Conservation (phyloP, 2,329 filamentous ascomycete species). For the Sporothrix globosa region DNA sequence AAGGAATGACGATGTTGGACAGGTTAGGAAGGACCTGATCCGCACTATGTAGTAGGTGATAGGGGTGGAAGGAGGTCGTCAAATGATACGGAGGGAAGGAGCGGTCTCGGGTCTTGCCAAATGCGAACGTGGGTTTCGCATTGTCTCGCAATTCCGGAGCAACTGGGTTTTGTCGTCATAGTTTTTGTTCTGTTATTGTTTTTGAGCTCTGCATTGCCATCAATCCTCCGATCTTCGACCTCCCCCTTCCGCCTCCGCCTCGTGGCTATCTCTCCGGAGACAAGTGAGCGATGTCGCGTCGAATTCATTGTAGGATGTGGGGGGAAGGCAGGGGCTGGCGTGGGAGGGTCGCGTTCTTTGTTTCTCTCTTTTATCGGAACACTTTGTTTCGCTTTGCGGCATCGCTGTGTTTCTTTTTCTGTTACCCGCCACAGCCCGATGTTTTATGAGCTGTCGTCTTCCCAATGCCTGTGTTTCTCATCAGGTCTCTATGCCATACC, state of each 20-base stretch:
- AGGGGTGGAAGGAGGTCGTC: background rate
- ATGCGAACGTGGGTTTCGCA: slow-evolving; percentile 3
- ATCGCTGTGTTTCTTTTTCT: background rate
- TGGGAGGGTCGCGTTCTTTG: slow-evolving; percentile 12
- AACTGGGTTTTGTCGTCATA: background rate
- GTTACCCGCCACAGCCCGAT: background rate
- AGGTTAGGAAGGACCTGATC: slow-evolving; percentile 5
- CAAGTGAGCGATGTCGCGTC: background rate
- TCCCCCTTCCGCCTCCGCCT: background rate
- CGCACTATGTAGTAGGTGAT: background rate
- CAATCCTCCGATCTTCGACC: background rate
- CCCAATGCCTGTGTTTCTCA: background rate
- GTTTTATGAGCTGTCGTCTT: slow-evolving; percentile 22
- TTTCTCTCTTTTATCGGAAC: slow-evolving; percentile 3
- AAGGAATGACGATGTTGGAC: background rate
- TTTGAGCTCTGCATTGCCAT: background rate
- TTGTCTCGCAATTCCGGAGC: background rate
- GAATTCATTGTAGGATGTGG: background rate
- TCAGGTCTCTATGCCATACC: background rate
- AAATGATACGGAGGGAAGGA: slow-evolving; percentile 16
- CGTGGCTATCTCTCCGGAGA: slow-evolving; percentile 23
- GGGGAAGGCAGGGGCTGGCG: background rate
- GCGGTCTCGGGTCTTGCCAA: slow-evolving; percentile 3
- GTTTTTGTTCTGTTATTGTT: background rate
- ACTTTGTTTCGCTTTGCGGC: background rate